phyloP scores from a whole-genome alignment of 2,329 filamentous ascomycete species.

The Fusarium devonianum region DNA sequence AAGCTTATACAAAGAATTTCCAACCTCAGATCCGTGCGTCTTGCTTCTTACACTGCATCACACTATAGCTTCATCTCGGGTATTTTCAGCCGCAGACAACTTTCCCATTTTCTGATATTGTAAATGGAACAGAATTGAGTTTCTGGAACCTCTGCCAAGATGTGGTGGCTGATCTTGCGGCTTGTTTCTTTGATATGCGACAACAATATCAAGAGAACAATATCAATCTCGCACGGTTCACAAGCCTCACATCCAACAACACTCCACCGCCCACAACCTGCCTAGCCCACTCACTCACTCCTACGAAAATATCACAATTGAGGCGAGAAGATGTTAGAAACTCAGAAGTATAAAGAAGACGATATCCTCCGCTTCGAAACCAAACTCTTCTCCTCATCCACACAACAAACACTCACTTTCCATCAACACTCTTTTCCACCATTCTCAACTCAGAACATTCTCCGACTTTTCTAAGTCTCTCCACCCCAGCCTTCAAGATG shows the following conservation, averaged over 20 bases:
- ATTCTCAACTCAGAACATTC: slow-evolving; percentile 40
- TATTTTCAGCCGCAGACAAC: background rate
- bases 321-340: background rate
- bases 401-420: slow-evolving; percentile 28
- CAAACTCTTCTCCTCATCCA: slow-evolving; percentile 10
- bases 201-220: slow-evolving; percentile 40
- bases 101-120: background rate
- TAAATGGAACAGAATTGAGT: slow-evolving; percentile 2
- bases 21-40: slow-evolving; percentile 12
- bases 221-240: slow-evolving; percentile 34
- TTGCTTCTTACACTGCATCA: slow-evolving; percentile 5
- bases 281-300: slow-evolving; percentile 11
- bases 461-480: slow-evolving; percentile 37
- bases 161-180: slow-evolving; percentile 14
- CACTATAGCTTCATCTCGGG: slow-evolving; percentile 3
- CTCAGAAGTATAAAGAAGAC: slow-evolving; percentile 35
- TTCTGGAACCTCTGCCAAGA: slow-evolving; percentile 9
- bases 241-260: slow-evolving; percentile 12
- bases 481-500: slow-evolving; percentile 43
- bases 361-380: background rate
- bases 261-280: slow-evolving; percentile 1
- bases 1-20: slow-evolving; percentile 36
- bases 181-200: background rate
- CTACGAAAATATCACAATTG: background rate
- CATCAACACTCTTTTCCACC: slow-evolving; percentile 35